phyloP scores from a whole-genome alignment of 495 filamentous ascomycete genomes.

The Collariella sp. region DNA sequence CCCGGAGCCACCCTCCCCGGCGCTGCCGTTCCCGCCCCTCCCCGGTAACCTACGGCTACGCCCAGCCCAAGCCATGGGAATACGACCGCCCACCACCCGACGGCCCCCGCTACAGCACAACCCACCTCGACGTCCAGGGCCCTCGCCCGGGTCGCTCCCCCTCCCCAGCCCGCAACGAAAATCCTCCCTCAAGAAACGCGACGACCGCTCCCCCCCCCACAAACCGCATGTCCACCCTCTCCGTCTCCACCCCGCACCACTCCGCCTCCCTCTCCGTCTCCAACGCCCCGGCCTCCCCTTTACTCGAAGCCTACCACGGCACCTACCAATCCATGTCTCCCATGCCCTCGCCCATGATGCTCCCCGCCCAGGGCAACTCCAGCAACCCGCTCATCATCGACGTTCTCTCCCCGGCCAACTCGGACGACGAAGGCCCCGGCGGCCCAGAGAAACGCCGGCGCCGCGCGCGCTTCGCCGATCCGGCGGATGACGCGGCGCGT shows the following conservation, averaged over 20 bases:
- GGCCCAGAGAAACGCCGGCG: constrained; percentile 36
- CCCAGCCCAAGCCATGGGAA: constrained; percentile 40
- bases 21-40: neutral
- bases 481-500: constrained; percentile 63
- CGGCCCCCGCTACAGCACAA: constrained; percentile 36
- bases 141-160: constrained; percentile 21
- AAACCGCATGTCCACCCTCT: constrained; percentile 38
- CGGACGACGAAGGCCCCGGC: constrained; percentile 29
- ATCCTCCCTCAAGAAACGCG: constrained; percentile 34
- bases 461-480: constrained; percentile 65
- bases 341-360: constrained; percentile 70
- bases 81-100: constrained; percentile 41
- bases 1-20: constrained; percentile 15
- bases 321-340: constrained; percentile 94
- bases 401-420: constrained; percentile 35
- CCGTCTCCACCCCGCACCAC: constrained; percentile 35
- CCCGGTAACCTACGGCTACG: constrained; percentile 35
- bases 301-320: constrained; percentile 87
- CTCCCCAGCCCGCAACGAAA: constrained; percentile 21
- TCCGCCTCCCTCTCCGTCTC: constrained; percentile 34
- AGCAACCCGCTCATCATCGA: constrained; percentile 27
- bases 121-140: constrained; percentile 10
- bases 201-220: constrained; percentile 43
- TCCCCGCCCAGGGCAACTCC: constrained; percentile 24
- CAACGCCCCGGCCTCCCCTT: constrained; percentile 66